Percentiles rank a stretch among this genome's conserved stretches.
These are phyloP conservation scores for Podospora didyma DNA, from an alignment of 495 filamentous ascomycete genomes.

Conservation along the genomic window DNA sequence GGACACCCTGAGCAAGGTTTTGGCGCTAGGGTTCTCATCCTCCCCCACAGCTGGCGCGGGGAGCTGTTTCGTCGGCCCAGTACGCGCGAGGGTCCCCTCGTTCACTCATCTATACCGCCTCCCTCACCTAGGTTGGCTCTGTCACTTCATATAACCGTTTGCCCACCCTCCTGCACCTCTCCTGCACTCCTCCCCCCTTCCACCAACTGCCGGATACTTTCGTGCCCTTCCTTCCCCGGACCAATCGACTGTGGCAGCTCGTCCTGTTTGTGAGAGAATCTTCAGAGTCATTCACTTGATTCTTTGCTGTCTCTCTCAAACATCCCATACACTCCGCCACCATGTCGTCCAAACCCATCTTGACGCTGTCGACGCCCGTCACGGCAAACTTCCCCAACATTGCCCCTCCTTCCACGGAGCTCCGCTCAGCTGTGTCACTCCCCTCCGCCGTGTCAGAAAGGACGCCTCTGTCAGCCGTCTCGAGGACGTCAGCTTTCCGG, in stretches of 20 bases:
- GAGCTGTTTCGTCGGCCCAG: conserved; percentile 14
- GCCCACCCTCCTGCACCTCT: conserved; percentile 28
- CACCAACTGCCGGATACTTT: conserved; percentile 33
- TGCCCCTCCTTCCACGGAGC: conserved; percentile 48
- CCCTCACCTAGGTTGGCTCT: conserved; percentile 20
- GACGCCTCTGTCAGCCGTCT: conserved; percentile 30
- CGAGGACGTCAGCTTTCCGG: conserved; percentile 29
- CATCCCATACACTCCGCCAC: conserved; percentile 29
- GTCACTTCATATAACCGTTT: conserved; percentile 38
- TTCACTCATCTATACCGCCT: conserved; percentile 14
- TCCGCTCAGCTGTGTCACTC: conserved; percentile 44
- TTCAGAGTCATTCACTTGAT: conserved; percentile 41
- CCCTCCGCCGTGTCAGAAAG: conserved; percentile 27
- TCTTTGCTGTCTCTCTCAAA: conserved; percentile 10
- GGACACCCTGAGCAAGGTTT: conserved; percentile 19
- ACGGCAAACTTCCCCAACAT: conserved; percentile 77
- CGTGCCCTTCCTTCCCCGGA: conserved; percentile 19
- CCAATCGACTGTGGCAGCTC: conserved; percentile 30
- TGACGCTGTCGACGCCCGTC: conserved; percentile 71
- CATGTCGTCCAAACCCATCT: conserved; percentile 60
- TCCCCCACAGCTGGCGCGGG: conserved; percentile 12
- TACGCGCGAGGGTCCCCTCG: conserved; percentile 10
- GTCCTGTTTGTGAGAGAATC: conserved; percentile 24
- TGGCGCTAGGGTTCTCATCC: conserved; percentile 16
- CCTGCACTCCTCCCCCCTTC: conserved; percentile 23